These are phyloP conservation scores for Pseudogymnoascus sp. DNA, from an alignment of 2,329 filamentous ascomycete genomes.

Conservation along the genomic window DNA sequence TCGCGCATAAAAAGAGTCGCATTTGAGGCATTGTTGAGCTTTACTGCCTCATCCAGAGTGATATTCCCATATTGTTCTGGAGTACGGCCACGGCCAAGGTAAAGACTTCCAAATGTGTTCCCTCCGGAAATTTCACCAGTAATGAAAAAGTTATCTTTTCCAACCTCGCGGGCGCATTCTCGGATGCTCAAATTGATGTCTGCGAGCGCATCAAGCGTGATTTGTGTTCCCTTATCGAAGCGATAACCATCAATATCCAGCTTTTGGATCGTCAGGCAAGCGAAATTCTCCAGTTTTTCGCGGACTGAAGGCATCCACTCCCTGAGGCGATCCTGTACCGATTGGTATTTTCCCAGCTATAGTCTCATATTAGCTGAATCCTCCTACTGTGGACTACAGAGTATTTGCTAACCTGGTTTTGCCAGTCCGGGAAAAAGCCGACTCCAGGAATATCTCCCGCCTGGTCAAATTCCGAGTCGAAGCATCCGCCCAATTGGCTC, in stretches of 20 bases:
- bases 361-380: slow-evolving; percentile 56
- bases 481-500: slow-evolving; percentile 13
- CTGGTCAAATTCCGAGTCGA: slow-evolving; percentile 53
- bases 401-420: slow-evolving; percentile 1
- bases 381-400: slow-evolving; percentile 40
- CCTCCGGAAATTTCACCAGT: slow-evolving; percentile 57
- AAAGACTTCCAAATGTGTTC: slow-evolving; percentile 52
- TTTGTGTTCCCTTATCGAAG: slow-evolving; percentile 59
- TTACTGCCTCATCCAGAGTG: slow-evolving; percentile 6
- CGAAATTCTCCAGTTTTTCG: slow-evolving; percentile 51
- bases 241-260: slow-evolving; percentile 60
- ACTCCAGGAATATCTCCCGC: slow-evolving; percentile 36
- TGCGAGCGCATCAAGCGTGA: slow-evolving; percentile 53
- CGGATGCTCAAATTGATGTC: slow-evolving; percentile 51
- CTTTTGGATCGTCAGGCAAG: slow-evolving; percentile 53
- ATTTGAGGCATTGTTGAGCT: slow-evolving; percentile 11
- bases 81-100: slow-evolving; percentile 53
- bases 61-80: slow-evolving; percentile 37
- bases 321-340: slow-evolving; percentile 57
- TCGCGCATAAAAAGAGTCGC: slow-evolving; percentile 36
- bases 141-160: slow-evolving; percentile 58
- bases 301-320: slow-evolving; percentile 54
- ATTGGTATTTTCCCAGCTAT: slow-evolving; percentile 58
- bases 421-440: background rate
- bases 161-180: slow-evolving; percentile 46